Percentiles rank a stretch among this genome's conserved stretches.
These are phyloP conservation scores for Castanospermum australe DNA, from an alignment of 306 rosid genomes.

Conservation along the genomic window DNA sequence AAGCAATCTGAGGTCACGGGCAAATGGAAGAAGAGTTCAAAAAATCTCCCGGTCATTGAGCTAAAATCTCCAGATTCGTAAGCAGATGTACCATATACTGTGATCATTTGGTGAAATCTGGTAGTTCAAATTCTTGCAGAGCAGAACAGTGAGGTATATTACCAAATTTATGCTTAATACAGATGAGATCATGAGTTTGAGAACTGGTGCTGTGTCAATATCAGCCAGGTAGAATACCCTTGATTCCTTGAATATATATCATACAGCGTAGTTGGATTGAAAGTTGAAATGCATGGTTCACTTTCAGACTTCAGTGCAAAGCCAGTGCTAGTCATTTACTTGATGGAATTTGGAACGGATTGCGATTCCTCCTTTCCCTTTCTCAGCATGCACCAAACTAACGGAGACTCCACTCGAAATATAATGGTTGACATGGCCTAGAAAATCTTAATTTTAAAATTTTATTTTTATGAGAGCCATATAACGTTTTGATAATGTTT, in stretches of 20 bases:
- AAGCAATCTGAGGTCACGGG: too few relatives aligned
- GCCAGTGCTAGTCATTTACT: background rate
- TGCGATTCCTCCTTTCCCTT: background rate
- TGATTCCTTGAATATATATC: too few relatives aligned
- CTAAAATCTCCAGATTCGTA: background rate
- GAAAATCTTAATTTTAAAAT: too few relatives aligned
- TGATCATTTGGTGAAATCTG: background rate
- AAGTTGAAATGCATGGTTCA: constrained; percentile 3
- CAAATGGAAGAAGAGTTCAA: too few relatives aligned
- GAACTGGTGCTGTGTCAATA: constrained; percentile 4
- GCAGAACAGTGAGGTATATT: background rate
- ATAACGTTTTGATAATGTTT: too few relatives aligned
- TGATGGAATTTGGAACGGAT: background rate
- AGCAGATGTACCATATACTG: background rate
- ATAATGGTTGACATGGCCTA: background rate
- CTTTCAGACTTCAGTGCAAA: constrained; percentile 8
- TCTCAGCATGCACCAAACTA: constrained; percentile 6
- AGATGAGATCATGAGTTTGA: background rate
- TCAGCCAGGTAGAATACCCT: background rate
- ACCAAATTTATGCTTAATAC: background rate
- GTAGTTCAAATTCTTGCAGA: background rate
- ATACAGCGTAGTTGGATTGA: background rate
- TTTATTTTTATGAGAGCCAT: too few relatives aligned
- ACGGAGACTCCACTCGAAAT: background rate
- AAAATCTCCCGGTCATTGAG: too few relatives aligned